Base-by-base conservation (phyloP, 2,329 filamentous ascomycete genomes). In the Chalaropsis ovoidea region DNA sequence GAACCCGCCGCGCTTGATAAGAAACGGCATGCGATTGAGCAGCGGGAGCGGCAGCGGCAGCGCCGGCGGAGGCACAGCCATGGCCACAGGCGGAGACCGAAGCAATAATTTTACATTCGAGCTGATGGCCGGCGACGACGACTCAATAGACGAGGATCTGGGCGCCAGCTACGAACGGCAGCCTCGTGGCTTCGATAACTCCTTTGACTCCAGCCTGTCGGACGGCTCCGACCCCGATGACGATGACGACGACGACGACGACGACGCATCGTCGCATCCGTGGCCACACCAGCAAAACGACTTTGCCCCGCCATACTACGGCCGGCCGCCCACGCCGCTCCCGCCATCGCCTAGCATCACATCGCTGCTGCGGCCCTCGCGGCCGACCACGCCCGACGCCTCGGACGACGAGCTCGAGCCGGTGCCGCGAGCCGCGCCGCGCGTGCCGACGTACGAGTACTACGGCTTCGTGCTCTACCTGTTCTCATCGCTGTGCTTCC, bases 381-480 rank as follows among this genome's bases (percentile, higher is more conserved):
- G 92, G n/a, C 93, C 92, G 0, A 95, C 90, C 1, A 97, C 93
- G 0, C 93, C 94, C 15, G 92, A 96, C 73, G 89, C 87, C 47
- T 95, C 90, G 0, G 92, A 95, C 76, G 88, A 92, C 70, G 93
- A 97, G 71, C 82, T 88, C 45, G 81, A 86, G 71, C 86, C 82
- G 1, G 84, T 96, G 17, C 90, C 90, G 3, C 88, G 91, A 61
- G 84, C 96, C 19, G 87, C 87, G 64, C 94, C 94, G 1, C 91
- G 94, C 73, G 92, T 99, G 1, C 94, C 94, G n/a, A 99, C 94
- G 0, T 97, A 99, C 78, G 94, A 99, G 74, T 99, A 97, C 82
- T 97, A 97, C 75, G 94, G 94, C 74, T 99, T 99, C 77, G 93
- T 95, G 64, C 83, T 99, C 62, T 97, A 99, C 77, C 82, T 99